phyloP scores from a whole-genome alignment of 2,329 filamentous ascomycete species.

The Tolypocladium endophyticum region DNA sequence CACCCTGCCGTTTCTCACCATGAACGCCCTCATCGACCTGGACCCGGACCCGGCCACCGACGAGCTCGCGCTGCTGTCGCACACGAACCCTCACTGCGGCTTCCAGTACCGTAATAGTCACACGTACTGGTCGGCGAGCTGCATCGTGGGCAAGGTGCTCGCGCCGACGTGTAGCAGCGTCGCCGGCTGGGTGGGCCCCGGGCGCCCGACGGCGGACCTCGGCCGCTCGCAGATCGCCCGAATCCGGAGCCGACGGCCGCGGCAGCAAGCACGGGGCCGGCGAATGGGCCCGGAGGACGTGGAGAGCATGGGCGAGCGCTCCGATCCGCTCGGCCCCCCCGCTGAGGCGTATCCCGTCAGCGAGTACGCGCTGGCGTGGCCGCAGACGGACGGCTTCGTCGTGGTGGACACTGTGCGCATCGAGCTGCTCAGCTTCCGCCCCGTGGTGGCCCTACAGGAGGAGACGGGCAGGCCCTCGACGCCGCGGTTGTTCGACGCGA shows the following conservation, averaged over 20 bases:
- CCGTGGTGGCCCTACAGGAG: conserved; percentile 19
- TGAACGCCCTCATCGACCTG: conserved; percentile 68
- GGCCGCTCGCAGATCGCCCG: conserved; percentile 59
- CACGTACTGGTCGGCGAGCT: conserved; percentile 66
- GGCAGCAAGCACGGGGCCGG: conserved; percentile 23
- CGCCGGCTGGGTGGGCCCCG: conserved; percentile 66
- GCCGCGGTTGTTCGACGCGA: conserved; percentile 47
- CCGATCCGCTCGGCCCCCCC: conserved; percentile 56
- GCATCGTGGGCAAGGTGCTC: conserved; percentile 66
- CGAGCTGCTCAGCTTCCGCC: conserved; percentile 53
- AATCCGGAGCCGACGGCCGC: conserved; percentile 49
- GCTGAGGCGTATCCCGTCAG: conserved; percentile 52
- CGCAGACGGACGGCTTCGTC: conserved; percentile 42
- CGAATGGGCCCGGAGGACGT: conserved; percentile 49
- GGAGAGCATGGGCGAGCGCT: conserved; percentile 54
- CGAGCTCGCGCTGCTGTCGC: conserved; percentile 54
- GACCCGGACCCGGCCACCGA: conserved; percentile 58
- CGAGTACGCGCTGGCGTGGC: conserved; percentile 54
- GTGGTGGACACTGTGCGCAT: conserved; percentile 57
- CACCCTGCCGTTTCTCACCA: conserved; percentile 62
- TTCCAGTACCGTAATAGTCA: conserved; percentile 67
- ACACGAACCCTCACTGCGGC: conserved; percentile 57
- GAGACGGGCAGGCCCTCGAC: conserved; percentile 10
- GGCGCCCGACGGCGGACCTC: conserved; percentile 56
- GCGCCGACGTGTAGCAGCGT: conserved; percentile 61